phyloP scores from a whole-genome alignment of 2,329 filamentous ascomycete genomes.

The Mycosphaerelloides madeirae region DNA sequence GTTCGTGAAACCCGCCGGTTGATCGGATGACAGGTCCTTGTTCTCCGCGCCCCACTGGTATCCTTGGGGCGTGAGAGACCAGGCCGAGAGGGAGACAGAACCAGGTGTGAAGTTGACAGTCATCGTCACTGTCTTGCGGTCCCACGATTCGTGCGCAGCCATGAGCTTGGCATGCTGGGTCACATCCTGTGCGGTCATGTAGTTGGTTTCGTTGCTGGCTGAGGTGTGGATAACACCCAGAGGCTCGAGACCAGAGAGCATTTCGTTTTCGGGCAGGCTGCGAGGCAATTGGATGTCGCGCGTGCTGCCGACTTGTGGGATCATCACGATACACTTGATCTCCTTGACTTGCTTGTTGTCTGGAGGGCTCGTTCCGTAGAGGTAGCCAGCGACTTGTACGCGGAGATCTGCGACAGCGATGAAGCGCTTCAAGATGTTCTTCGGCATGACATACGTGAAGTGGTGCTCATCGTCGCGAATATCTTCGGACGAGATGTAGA shows the following conservation, averaged over 20 bases:
- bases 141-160: constrained; percentile 73
- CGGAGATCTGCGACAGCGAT: constrained; percentile 95
- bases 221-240: constrained; percentile 93
- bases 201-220: constrained; percentile 88
- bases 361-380: constrained; percentile 86
- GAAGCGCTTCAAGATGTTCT: constrained; percentile 97
- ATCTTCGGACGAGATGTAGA: constrained; percentile 96
- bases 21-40: constrained; percentile 85
- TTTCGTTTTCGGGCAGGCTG: constrained; percentile 85
- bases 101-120: constrained; percentile 95
- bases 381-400: constrained; percentile 91
- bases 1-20: constrained; percentile 80
- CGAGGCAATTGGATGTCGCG: constrained; percentile 88
- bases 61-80: constrained; percentile 83
- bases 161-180: constrained; percentile 90
- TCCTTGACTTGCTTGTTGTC: constrained; percentile 98
- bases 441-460: constrained; percentile 96
- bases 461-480: constrained; percentile 82
- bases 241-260: constrained; percentile 79
- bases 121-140: constrained; percentile 89
- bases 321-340: constrained; percentile 92
- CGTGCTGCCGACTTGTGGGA: constrained; percentile 91
- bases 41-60: constrained; percentile 98
- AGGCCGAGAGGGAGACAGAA: constrained; percentile 89
- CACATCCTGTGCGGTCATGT: constrained; percentile 93